A percentile compares a stretch with the other conserved stretches of the same genome.
Conservation (phyloP, 2,329 filamentous ascomycete genomes). For the Diplodia seriata region DNA sequence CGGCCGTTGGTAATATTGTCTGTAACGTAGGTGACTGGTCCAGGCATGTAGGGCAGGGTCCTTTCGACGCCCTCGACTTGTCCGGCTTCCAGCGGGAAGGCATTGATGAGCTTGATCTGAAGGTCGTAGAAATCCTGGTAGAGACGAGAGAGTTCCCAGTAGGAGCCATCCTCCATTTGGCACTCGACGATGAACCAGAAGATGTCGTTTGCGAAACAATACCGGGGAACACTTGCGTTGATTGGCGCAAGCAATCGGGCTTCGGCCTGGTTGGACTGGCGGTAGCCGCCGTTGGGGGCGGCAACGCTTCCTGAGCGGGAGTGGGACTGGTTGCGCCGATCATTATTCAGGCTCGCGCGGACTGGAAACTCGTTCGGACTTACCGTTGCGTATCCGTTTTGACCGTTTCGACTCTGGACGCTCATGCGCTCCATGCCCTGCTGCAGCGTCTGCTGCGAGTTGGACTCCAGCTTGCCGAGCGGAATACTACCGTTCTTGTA, state of each 20-base stretch:
- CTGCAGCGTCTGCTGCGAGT: slow-evolving; percentile 57
- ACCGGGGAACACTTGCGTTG: slow-evolving; percentile 84
- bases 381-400: slow-evolving; percentile 44
- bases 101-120: slow-evolving; percentile 91
- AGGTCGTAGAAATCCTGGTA: slow-evolving; percentile 99
- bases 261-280: slow-evolving; percentile 22
- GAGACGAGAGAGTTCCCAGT: slow-evolving; percentile 92
- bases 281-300: slow-evolving; percentile 22
- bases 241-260: slow-evolving; percentile 73
- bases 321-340: slow-evolving; percentile 33
- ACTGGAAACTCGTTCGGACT: slow-evolving; percentile 53
- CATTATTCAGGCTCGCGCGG: slow-evolving; percentile 33
- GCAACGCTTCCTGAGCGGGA: slow-evolving; percentile 34
- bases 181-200: slow-evolving; percentile 99
- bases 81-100: slow-evolving; percentile 90
- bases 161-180: slow-evolving; percentile 84
- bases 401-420: slow-evolving; percentile 62
- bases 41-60: slow-evolving; percentile 94
- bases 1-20: slow-evolving; percentile 94
- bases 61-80: slow-evolving; percentile 77
- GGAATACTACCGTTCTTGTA: slow-evolving; percentile 99
- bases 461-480: slow-evolving; percentile 81
- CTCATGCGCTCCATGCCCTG: slow-evolving; percentile 79
- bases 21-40: slow-evolving; percentile 97
- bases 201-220: slow-evolving; percentile 96